Evolutionary conservation across 345 rosid genomes (phyloP).

Genomic region (Gossypium thurberi): DNA sequence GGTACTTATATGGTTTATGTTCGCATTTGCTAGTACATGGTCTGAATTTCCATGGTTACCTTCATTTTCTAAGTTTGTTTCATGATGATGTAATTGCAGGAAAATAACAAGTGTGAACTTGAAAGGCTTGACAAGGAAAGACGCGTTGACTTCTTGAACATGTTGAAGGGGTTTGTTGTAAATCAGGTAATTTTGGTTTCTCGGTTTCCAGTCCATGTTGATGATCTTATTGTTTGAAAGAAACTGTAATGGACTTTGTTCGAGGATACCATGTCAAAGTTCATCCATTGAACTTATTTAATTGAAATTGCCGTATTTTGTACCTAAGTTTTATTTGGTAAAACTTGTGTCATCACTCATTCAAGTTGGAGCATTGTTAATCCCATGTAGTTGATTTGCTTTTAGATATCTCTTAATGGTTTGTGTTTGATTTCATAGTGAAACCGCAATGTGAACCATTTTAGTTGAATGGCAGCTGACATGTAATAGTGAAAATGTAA

Average conservation of each 20-base stretch:
- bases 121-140: conserved; percentile 86
- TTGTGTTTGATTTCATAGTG: background rate
- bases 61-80: conserved; percentile 9
- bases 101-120: conserved; percentile 72
- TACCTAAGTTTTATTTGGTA: background rate
- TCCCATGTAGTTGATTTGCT: background rate
- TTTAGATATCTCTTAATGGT: background rate
- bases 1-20: background rate
- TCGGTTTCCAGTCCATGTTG: background rate
- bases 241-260: background rate
- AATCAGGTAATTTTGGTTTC: conserved; percentile 54
- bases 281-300: background rate
- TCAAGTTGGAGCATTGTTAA: background rate
- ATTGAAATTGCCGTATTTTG: background rate
- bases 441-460: background rate
- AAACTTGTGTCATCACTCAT: background rate
- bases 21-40: background rate
- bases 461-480: background rate
- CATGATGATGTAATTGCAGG: conserved; percentile 38
- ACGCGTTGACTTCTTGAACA: conserved; percentile 67
- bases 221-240: background rate
- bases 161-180: conserved; percentile 87
- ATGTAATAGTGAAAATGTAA: background rate
- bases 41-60: background rate
- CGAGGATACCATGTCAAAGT: background rate